phyloP scores from a whole-genome alignment of 176 grass and related monocot genomes.

The Thalia dealbata region DNA sequence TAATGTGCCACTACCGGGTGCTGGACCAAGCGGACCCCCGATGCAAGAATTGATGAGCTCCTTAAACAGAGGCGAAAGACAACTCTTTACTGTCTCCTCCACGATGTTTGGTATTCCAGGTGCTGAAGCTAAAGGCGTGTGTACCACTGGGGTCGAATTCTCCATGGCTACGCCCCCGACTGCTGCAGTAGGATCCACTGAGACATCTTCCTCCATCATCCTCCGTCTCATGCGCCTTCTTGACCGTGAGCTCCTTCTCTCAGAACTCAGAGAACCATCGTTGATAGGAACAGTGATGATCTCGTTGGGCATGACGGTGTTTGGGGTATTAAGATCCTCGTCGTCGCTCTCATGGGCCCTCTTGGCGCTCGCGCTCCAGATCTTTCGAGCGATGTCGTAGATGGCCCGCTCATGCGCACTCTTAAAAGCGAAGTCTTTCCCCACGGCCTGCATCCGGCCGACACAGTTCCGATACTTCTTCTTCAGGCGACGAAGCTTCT shows the following conservation, averaged over 20 bases:
- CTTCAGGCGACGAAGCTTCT: slow-evolving; percentile 91
- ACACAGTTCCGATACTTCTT: slow-evolving; percentile 93
- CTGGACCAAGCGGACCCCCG: slow-evolving; percentile 15
- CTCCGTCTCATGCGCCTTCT: background rate
- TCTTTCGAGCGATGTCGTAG: slow-evolving; percentile 74
- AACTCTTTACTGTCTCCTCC: slow-evolving; percentile 31
- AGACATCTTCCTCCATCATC: background rate
- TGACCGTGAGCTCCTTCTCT: background rate
- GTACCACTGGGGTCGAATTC: background rate
- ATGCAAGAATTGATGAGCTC: slow-evolving; percentile 51
- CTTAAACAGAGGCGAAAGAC: slow-evolving; percentile 59
- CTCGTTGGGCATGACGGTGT: slow-evolving; percentile 25
- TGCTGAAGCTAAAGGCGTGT: slow-evolving; percentile 14
- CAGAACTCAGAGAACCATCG: slow-evolving; percentile 2
- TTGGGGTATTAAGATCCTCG: slow-evolving; percentile 18
- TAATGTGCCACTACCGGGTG: background rate
- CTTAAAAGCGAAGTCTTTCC: slow-evolving; percentile 45
- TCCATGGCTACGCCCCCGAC: background rate
- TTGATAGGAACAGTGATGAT: background rate
- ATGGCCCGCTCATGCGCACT: slow-evolving; percentile 69
- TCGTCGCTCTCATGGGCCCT: slow-evolving; percentile 29
- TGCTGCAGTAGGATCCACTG: background rate
- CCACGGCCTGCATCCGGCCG: slow-evolving; percentile 45
- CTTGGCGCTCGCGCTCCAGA: slow-evolving; percentile 57
- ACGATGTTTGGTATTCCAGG: background rate